Base-by-base conservation (phyloP, 768 basidiomycete genomes). In the Boletus subparvulus region DNA sequence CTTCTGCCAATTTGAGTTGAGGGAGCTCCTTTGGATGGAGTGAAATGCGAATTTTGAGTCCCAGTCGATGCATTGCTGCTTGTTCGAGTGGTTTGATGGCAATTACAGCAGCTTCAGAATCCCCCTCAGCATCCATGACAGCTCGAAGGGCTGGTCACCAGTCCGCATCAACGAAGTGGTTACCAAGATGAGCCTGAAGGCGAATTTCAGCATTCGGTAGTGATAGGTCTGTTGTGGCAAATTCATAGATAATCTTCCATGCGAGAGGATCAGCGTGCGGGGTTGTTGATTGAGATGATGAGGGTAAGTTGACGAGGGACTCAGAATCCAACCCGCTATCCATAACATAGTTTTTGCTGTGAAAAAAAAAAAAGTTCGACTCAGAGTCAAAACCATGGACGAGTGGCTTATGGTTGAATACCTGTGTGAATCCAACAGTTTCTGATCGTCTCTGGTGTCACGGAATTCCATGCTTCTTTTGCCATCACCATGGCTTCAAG, bases 131-230 rank as follows among this genome's bases (percentile, higher is more conserved):
- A 44, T 43, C 42, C 55, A 60, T 57, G 24, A 60, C 37, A 17
- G 55, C 55, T 8, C 12, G n/a, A 35, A 60, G 54, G 11, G 58
- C 55, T 21, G 40, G 55, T 37, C 28, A 26, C 54, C 55, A 56
- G 17, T 45, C 48, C 8, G 17, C 24, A 35, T 56, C 40, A 32
- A 48, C 32, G 28, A 9, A 59, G 9, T 19, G 24, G 16, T 54
- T 56, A 7, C 64, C 61, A 52, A 64, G 48, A 33, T 44, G 55
- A 24, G 35, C 52, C 21, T 45, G 32, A 19, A 66, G 58, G 12
- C 13, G 14, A 19, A 39, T 36, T 49, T 64, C 59, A 11, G 54
- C 61, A 21, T 58, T 28, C 8, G 61, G 61, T 21, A 64, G 47
- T 46, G 40, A 41, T 7, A 41, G 19, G 19, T n/a, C 19, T 1